Base-by-base conservation (phyloP, 2,329 filamentous ascomycete genomes). In the Colletotrichum tofieldiae region DNA sequence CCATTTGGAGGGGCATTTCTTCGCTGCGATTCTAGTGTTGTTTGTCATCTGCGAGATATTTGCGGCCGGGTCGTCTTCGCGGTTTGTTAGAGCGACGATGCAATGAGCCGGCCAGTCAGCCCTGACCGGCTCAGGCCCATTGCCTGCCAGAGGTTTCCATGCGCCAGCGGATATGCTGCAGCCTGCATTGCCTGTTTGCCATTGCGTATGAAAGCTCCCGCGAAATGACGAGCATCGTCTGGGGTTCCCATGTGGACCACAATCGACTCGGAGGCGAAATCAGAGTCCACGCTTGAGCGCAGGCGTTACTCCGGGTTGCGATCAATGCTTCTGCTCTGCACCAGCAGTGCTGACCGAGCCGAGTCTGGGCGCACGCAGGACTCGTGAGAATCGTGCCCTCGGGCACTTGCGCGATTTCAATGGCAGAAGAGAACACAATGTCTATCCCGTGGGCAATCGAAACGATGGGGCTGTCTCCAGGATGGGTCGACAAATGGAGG, bases 401-500 rank as follows among this genome's bases (percentile, higher is more conserved):
- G 61, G 18, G 4, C 32, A 45, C 20, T 47, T 63, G 67, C 62
- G 62, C 62, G 55, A 71, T 39, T 55, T 49, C 63, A 56, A 39
- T 49, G 12, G 39, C 47, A 66, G 43, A 35, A 39, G 20, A 20
- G 20, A 20, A 37, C 37, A 71, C 14, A 66, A 54, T 32, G 62
- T 60, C 47, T 14, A 9, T 49, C 43, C 43, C 9, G 43, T 47
- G n/a, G 39, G 62, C n/a, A 39, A 52, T 59, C 65, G 37, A 23
- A 58, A 8, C 1, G 14, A 41, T 16, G 43, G 52, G 32, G 12
- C 54, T 67, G 18, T 54, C 56, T 65, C 51, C 51, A 72, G 65
- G 63, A 67, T 67, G 45, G 29, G 51, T 65, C 69, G 52, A 55
- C 43, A 54, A 63, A 58, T 41, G 39, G 37, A 54, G 65, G 69